Conservation (phyloP, 176 grass and related monocot species). For the Leersia perrieri region DNA sequence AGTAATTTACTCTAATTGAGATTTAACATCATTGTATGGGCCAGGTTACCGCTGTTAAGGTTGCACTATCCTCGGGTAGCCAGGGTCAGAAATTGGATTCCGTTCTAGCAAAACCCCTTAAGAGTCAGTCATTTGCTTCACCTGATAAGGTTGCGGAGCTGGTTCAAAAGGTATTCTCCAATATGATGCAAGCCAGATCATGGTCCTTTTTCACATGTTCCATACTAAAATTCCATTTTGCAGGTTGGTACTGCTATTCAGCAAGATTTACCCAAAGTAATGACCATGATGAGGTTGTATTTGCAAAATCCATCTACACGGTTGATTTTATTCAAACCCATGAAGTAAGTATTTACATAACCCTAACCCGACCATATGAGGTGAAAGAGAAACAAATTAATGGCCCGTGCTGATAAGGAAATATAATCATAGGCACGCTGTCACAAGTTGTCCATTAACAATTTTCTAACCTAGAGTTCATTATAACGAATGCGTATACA, state of each 20-base stretch:
- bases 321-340: conserved; percentile 97
- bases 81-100: conserved; percentile 91
- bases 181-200: not conserved
- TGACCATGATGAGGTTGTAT: conserved; percentile 90
- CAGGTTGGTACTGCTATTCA: conserved; percentile 65
- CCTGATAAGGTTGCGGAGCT: conserved; percentile 93
- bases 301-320: conserved; percentile 92
- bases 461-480: not conserved
- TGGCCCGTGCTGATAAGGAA: not conserved
- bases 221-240: not conserved
- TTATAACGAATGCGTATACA: not conserved
- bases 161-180: conserved; percentile 74
- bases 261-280: conserved; percentile 78
- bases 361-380: not conserved
- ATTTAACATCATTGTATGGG: conserved; percentile 10
- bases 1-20: conserved; percentile 11
- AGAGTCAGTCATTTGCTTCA: conserved; percentile 92
- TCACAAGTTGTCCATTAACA: not conserved
- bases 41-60: conserved; percentile 91
- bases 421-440: not conserved
- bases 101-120: conserved; percentile 86
- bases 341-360: conserved; percentile 63
- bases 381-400: not conserved
- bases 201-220: not conserved
- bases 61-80: conserved; percentile 73